These are phyloP conservation scores for Cylindrodendrum hubeiense DNA, from an alignment of 2,329 filamentous ascomycete species.

Conservation along the genomic window DNA sequence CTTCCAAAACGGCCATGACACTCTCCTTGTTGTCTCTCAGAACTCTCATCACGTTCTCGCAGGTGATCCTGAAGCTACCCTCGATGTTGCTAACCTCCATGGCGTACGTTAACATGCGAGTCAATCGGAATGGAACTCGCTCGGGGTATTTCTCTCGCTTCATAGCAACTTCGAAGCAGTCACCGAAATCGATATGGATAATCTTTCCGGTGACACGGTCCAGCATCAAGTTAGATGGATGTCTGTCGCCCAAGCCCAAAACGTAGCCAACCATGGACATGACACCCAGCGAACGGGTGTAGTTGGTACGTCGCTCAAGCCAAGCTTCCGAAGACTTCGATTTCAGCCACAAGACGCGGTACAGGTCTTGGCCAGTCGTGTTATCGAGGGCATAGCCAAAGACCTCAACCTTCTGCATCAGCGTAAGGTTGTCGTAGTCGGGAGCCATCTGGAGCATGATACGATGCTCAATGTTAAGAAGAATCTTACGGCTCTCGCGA, in stretches of 20 bases:
- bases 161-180: conserved; percentile 99
- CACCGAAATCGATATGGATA: conserved; percentile 98
- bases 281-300: conserved; percentile 94
- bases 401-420: conserved; percentile 99
- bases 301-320: conserved; percentile 98
- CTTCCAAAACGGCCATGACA: conserved; percentile 97
- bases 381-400: conserved; percentile 99
- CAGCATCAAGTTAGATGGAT: conserved; percentile 98
- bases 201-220: conserved; percentile 97
- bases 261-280: conserved; percentile 99
- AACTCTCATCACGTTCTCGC: conserved; percentile 98
- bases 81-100: conserved; percentile 99
- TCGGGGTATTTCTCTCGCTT: conserved; percentile 99
- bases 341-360: conserved; percentile 98
- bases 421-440: conserved; percentile 96
- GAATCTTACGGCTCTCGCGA: conserved; percentile 94
- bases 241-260: conserved; percentile 92
- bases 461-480: conserved; percentile 98
- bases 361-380: conserved; percentile 97
- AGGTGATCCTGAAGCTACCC: conserved; percentile 97
- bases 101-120: conserved; percentile 98
- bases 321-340: conserved; percentile 98
- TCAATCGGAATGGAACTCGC: conserved; percentile 96
- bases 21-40: conserved; percentile 97
- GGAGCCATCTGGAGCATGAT: conserved; percentile 99